These are phyloP conservation scores for Coniophora puteana DNA, from an alignment of 1,284 basidiomycete species.

Conservation along the genomic window DNA sequence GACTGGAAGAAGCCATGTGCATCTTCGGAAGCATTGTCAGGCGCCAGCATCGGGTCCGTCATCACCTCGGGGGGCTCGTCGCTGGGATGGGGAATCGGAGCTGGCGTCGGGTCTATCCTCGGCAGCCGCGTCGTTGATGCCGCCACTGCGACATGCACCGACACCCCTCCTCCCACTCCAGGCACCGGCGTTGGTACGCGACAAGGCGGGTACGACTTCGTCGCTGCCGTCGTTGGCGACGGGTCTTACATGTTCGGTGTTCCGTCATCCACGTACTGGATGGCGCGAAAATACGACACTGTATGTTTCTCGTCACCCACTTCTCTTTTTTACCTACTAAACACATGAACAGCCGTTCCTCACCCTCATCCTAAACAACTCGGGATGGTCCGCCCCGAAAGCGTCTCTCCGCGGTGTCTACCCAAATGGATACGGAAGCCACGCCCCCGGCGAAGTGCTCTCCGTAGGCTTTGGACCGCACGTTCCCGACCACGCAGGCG, in stretches of 20 bases:
- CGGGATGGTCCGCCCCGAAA: conserved; percentile 66
- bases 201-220: conserved; percentile 40
- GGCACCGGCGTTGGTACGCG: too few species aligned
- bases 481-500: conserved; percentile 57
- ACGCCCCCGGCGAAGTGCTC: conserved; percentile 42
- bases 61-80: conserved; percentile 56
- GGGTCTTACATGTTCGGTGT: conserved; percentile 67
- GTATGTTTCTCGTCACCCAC: conserved; percentile 31
- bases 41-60: conserved; percentile 44
- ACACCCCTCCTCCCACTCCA: too few species aligned
- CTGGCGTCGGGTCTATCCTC: conserved; percentile 53
- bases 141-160: too few species aligned
- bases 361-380: conserved; percentile 68
- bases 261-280: conserved; percentile 66
- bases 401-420: conserved; percentile 63
- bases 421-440: conserved; percentile 52
- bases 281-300: conserved; percentile 62
- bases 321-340: too few species aligned
- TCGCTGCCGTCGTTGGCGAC: conserved; percentile 61
- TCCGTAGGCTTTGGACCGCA: conserved; percentile 64
- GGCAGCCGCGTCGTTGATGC: conserved; percentile 33
- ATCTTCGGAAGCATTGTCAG: too few species aligned
- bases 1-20: too few species aligned
- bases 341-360: conserved; percentile 54
- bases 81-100: conserved; percentile 64